phyloP scores from a whole-genome alignment of 495 filamentous ascomycete species.

The Staphylotrichum longicolle region DNA sequence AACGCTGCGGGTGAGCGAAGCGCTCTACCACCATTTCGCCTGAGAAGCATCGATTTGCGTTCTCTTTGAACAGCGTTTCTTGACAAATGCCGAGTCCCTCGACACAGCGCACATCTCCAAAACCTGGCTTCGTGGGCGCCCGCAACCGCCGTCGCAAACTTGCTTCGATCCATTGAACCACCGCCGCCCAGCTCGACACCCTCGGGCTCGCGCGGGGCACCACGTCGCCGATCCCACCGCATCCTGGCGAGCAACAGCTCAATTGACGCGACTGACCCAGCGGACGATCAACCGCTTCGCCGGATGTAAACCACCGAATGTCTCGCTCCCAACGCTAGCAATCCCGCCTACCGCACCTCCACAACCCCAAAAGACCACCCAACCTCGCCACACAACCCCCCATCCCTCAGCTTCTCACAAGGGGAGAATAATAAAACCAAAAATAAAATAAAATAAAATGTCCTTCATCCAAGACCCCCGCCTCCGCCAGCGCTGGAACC shows the following conservation, averaged over 20 bases:
- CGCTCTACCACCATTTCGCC: neutral
- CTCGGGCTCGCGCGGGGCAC: too few species aligned
- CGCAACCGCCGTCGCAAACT: neutral
- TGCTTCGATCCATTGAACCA: neutral
- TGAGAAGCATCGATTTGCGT: too few species aligned
- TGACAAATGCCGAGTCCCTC: neutral
- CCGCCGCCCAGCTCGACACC: neutral
- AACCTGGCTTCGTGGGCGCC: neutral
- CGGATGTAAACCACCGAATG: too few species aligned
- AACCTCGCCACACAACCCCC: too few species aligned
- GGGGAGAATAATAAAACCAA: neutral
- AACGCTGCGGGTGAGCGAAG: neutral
- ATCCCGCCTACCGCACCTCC: too few species aligned
- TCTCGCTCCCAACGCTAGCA: too few species aligned
- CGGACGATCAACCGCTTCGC: too few species aligned
- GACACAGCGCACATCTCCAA: neutral
- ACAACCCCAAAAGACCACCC: neutral
- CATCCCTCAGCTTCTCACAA: neutral
- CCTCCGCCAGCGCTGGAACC: conserved; percentile 89
- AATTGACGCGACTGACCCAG: too few species aligned
- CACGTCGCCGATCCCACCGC: too few species aligned
- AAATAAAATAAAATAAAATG: conserved; percentile 30
- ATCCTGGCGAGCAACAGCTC: too few species aligned
- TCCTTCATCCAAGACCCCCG: conserved; percentile 80
- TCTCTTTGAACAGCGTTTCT: too few species aligned